A percentile compares a stretch with the other conserved stretches of the same genome.
Conservation (phyloP, 129 eudicot species). For the Helianthus annuus region DNA sequence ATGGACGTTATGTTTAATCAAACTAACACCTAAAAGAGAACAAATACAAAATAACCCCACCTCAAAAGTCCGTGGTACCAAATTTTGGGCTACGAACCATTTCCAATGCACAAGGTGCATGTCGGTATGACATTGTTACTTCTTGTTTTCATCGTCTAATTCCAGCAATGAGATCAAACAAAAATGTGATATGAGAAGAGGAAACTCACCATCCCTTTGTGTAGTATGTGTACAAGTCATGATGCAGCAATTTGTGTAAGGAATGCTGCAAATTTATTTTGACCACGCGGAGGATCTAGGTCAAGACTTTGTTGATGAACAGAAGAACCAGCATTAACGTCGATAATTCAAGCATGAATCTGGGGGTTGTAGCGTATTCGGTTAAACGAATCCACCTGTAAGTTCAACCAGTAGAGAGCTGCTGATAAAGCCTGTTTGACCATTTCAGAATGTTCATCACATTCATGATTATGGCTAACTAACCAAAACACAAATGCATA, state of each 20-base stretch:
- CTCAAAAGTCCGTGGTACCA: not conserved
- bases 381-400: slow-evolving; percentile 85
- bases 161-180: not conserved
- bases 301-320: slow-evolving; percentile 55
- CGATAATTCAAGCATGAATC: slow-evolving; percentile 59
- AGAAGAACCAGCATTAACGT: slow-evolving; percentile 57
- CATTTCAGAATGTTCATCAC: slow-evolving; percentile 69
- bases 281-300: slow-evolving; percentile 22
- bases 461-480: slow-evolving; percentile 45
- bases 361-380: slow-evolving; percentile 44
- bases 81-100: not conserved
- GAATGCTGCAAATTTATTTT: slow-evolving; percentile 4
- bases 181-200: not conserved
- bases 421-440: slow-evolving; percentile 97
- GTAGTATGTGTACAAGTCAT: slow-evolving; percentile 31
- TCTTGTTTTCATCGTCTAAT: not conserved
- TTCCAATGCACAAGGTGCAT: slow-evolving; percentile 3
- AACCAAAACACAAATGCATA: slow-evolving; percentile 11
- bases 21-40: not conserved
- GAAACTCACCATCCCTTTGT: slow-evolving; percentile 10
- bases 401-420: slow-evolving; percentile 99
- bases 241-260: slow-evolving; percentile 13
- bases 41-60: not conserved
- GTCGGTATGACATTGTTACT: not conserved
- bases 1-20: not conserved